These are phyloP conservation scores for Myriosclerotinia scirpicola DNA, from an alignment of 2,329 filamentous ascomycete genomes.

Conservation along the genomic window DNA sequence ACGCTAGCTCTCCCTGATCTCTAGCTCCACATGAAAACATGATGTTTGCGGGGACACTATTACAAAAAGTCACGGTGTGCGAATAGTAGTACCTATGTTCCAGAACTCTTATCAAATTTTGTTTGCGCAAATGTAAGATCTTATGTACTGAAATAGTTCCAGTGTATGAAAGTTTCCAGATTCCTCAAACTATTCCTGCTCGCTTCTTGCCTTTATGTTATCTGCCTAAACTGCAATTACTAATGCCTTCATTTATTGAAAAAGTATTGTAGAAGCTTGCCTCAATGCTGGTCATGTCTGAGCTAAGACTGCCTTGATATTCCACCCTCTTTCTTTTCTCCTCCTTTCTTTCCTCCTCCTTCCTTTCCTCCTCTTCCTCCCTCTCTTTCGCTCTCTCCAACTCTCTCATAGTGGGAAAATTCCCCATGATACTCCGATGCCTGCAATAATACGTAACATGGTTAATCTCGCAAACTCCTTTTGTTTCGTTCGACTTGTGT, in stretches of 20 bases:
- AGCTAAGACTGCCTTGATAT: not conserved
- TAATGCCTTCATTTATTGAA: not conserved
- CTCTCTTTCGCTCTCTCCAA: too few relatives aligned
- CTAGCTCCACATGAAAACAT: too few relatives aligned
- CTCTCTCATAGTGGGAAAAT: not conserved
- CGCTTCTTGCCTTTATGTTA: not conserved
- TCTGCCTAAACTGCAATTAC: not conserved
- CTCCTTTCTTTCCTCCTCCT: not conserved
- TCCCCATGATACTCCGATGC: not conserved
- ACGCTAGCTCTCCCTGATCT: too few relatives aligned
- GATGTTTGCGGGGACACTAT: too few relatives aligned
- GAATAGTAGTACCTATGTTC: too few relatives aligned
- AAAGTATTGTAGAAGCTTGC: too few relatives aligned
- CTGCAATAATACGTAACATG: rapidly evolving
- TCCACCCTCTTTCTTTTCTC: not conserved
- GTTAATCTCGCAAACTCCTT: not conserved
- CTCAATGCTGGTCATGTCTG: too few relatives aligned
- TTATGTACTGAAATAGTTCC: not conserved
- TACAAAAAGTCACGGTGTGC: too few relatives aligned
- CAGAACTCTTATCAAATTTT: too few relatives aligned
- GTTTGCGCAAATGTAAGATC: not conserved
- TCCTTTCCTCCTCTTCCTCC: not conserved
- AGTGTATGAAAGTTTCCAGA: not conserved
- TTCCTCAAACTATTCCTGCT: not conserved
- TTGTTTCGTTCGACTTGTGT: not conserved